Conservation (phyloP, 129 eudicot genomes). For the Lactuca saligna region DNA sequence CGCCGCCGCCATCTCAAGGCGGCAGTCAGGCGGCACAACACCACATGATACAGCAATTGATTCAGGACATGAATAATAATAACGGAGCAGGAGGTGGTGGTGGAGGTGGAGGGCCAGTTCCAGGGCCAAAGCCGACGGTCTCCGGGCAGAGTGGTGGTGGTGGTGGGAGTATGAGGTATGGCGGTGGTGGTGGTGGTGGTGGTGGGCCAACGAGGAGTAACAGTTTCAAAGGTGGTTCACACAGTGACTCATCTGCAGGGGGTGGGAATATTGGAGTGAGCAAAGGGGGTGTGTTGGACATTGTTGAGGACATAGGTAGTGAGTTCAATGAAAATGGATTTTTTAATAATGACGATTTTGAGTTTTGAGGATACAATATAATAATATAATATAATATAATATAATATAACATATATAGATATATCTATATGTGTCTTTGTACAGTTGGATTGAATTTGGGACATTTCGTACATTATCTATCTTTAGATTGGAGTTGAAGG, state of each 20-base stretch:
- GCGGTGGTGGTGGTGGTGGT: not conserved
- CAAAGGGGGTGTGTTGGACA: slow-evolving; percentile 35
- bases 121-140: slow-evolving; percentile 26
- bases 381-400: no score
- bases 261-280: slow-evolving; percentile 12
- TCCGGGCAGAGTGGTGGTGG: slow-evolving; percentile 29
- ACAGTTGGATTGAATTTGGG: not conserved
- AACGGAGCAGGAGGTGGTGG: slow-evolving; percentile 23
- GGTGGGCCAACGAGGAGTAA: slow-evolving; percentile 46
- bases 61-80: slow-evolving; percentile 50
- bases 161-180: slow-evolving; percentile 34
- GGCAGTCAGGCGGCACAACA: slow-evolving; percentile 47
- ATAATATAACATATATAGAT: no score
- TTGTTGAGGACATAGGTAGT: slow-evolving; percentile 40
- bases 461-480: not conserved
- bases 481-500: not conserved
- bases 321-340: slow-evolving; percentile 57
- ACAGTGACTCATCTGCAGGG: slow-evolving; percentile 39
- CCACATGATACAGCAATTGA: slow-evolving; percentile 55
- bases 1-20: slow-evolving; percentile 27
- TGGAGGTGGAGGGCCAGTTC: not conserved
- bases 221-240: slow-evolving; percentile 44
- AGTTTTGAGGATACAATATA: slow-evolving; percentile 1
- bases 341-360: slow-evolving; percentile 52
- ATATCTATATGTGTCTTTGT: slow-evolving; percentile 5